Conservation (phyloP, 805 yeast genomes). For the Blastobotrys robertii region DNA sequence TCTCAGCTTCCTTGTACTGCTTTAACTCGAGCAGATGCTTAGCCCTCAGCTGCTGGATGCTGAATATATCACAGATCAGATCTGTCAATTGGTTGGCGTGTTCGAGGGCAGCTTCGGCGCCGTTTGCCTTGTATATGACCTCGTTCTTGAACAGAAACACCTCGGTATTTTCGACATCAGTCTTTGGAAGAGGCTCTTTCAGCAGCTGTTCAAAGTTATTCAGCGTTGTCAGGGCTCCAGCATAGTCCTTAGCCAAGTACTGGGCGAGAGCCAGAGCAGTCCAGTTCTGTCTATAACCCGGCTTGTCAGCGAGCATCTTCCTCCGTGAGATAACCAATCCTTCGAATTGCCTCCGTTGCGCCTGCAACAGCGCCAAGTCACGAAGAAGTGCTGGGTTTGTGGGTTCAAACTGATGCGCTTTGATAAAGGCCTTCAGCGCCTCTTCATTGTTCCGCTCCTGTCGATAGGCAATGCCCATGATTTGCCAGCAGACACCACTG, state of each 20-base stretch:
- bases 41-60: conserved; percentile 59
- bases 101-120: conserved; percentile 52
- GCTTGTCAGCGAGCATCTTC: conserved; percentile 55
- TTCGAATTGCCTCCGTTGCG: conserved; percentile 69
- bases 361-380: conserved; percentile 70
- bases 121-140: conserved; percentile 54
- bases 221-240: conserved; percentile 62
- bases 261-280: conserved; percentile 80
- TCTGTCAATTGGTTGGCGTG: conserved; percentile 46
- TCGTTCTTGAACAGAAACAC: conserved; percentile 62
- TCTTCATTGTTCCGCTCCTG: conserved; percentile 57
- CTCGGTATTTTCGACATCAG: conserved; percentile 68
- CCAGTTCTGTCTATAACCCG: conserved; percentile 88
- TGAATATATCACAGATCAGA: conserved; percentile 47
- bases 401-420: conserved; percentile 69
- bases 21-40: conserved; percentile 50
- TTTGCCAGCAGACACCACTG: conserved; percentile 71
- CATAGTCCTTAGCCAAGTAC: conserved; percentile 58
- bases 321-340: conserved; percentile 54
- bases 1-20: conserved; percentile 51
- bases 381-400: conserved; percentile 69
- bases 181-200: conserved; percentile 38
- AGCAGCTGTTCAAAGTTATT: conserved; percentile 67
- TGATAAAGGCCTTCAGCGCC: conserved; percentile 69
- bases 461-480: conserved; percentile 77